These are phyloP conservation scores for Nicotiana rustica DNA, from an alignment of 305 asterid species.

Conservation along the genomic window DNA sequence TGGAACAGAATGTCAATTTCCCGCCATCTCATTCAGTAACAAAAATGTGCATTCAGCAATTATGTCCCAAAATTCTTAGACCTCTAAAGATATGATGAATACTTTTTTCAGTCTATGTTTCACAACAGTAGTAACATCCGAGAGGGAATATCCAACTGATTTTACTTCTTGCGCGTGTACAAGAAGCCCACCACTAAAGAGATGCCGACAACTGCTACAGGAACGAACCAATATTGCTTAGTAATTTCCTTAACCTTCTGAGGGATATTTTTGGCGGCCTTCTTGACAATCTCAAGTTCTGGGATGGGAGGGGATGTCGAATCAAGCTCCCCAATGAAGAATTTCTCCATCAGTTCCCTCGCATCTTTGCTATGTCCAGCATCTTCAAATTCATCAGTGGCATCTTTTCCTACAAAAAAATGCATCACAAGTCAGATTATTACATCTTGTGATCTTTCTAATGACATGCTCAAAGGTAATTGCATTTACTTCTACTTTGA, in stretches of 20 bases:
- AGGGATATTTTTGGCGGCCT: constrained; percentile 43
- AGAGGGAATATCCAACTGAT: background rate
- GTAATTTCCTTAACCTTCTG: constrained; percentile 52
- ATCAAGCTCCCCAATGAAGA: constrained; percentile 86
- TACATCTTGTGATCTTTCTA: constrained; percentile 6
- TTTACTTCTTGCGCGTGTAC: constrained; percentile 63
- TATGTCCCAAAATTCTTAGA: constrained; percentile 26
- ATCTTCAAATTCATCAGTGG: constrained; percentile 92
- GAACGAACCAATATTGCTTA: constrained; percentile 71
- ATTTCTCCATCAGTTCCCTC: constrained; percentile 75
- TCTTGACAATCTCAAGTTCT: constrained; percentile 56
- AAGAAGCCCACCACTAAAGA: constrained; percentile 61
- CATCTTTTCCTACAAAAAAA: constrained; percentile 68
- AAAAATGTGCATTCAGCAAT: constrained; percentile 27
- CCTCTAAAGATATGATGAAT: constrained; percentile 10
- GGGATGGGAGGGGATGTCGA: constrained; percentile 59
- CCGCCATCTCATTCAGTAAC: constrained; percentile 23
- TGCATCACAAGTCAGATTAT: constrained; percentile 23
- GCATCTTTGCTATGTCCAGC: constrained; percentile 91
- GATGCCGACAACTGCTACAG: constrained; percentile 63
- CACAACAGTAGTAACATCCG: constrained; percentile 30
- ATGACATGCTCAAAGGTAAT: background rate
- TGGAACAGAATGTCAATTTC: background rate
- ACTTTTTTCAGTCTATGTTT: background rate
- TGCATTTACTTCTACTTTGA: background rate